These are phyloP conservation scores for Miscanthus lutarioriparius DNA, from an alignment of 176 grass and related monocot genomes.

Conservation along the genomic window DNA sequence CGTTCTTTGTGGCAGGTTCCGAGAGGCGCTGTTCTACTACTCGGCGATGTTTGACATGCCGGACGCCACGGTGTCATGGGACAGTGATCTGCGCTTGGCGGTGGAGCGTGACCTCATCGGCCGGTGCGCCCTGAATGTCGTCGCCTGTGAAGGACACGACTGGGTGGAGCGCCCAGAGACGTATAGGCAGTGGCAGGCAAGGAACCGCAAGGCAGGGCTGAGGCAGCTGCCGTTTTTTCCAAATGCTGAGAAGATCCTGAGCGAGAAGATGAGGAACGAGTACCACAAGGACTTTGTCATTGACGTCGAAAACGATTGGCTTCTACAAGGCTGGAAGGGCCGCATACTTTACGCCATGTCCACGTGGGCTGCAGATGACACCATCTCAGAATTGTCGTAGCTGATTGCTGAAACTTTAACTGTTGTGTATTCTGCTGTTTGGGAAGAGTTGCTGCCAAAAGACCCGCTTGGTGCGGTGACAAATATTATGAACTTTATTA, in stretches of 20 bases:
- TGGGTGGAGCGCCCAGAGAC: slow-evolving; percentile 54
- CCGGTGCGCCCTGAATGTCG: slow-evolving; percentile 22
- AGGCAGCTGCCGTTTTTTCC: slow-evolving; percentile 36
- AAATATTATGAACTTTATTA: too few relatives aligned
- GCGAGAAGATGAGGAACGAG: too few relatives aligned
- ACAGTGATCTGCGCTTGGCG: slow-evolving; percentile 13
- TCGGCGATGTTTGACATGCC: slow-evolving; percentile 39
- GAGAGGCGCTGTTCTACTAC: slow-evolving; percentile 43
- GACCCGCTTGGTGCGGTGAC: too few relatives aligned
- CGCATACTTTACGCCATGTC: background rate
- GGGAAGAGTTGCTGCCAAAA: too few relatives aligned
- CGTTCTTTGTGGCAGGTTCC: slow-evolving; percentile 41
- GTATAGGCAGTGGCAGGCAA: slow-evolving; percentile 46
- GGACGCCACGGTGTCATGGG: background rate
- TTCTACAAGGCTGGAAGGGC: background rate
- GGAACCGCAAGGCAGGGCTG: slow-evolving; percentile 25
- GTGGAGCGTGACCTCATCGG: slow-evolving; percentile 34
- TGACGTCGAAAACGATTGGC: background rate
- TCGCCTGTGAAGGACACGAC: slow-evolving; percentile 47
- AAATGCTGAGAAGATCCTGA: background rate
- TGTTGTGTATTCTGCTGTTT: too few relatives aligned
- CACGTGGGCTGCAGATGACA: background rate
- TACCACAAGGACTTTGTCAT: background rate
- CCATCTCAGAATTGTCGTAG: too few relatives aligned
- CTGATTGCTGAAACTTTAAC: background rate